These are phyloP conservation scores for Fraxinus excelsior DNA, from an alignment of 257 asterid species.

Conservation along the genomic window DNA sequence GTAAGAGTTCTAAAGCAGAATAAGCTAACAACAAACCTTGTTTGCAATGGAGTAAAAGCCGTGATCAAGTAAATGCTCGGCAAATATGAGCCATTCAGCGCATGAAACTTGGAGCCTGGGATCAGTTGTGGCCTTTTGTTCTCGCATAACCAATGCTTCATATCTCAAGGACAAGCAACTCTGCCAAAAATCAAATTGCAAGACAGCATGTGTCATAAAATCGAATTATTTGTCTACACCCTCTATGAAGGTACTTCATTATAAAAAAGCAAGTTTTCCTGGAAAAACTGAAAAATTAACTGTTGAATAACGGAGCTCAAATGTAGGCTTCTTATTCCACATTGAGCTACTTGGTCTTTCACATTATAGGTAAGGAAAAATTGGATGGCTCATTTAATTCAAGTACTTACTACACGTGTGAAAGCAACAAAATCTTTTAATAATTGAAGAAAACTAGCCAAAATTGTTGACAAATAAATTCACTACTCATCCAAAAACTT, in stretches of 20 bases:
- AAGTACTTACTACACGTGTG: neutral
- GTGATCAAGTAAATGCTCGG: slow-evolving; percentile 63
- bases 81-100: slow-evolving; percentile 72
- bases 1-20: neutral
- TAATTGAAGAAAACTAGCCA: neutral
- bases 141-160: slow-evolving; percentile 84
- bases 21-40: slow-evolving; percentile 48
- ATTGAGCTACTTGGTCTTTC: neutral
- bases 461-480: neutral
- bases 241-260: neutral
- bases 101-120: slow-evolving; percentile 57
- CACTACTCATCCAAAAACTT: neutral
- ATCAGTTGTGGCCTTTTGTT: slow-evolving; percentile 49
- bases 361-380: neutral
- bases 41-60: slow-evolving; percentile 66
- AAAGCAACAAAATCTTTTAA: neutral
- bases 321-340: neutral
- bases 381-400: neutral
- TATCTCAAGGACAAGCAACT: slow-evolving; percentile 91
- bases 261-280: neutral
- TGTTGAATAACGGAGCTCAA: neutral
- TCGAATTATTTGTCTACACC: neutral
- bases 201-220: neutral
- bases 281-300: neutral
- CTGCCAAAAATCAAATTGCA: slow-evolving; percentile 39